These are phyloP conservation scores for Polytrichum commune DNA, from an alignment of 225 moss, liverwort and hornwort genomes.

Conservation along the genomic window DNA sequence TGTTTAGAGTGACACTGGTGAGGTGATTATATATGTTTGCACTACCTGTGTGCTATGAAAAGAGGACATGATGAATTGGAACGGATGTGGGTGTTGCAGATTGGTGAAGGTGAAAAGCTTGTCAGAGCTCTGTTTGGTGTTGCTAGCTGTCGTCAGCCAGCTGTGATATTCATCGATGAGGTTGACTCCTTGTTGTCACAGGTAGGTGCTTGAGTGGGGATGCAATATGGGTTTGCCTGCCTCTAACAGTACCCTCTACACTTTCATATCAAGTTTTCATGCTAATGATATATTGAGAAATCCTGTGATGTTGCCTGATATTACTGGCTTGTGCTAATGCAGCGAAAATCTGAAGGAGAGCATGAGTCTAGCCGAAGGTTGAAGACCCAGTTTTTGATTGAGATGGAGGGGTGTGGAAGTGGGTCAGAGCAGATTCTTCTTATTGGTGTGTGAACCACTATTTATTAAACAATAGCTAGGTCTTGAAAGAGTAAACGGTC, in stretches of 20 bases:
- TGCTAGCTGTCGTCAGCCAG: constrained; percentile 97
- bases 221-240: neutral
- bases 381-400: constrained; percentile 97
- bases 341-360: constrained; percentile 97
- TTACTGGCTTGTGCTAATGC: constrained; percentile 18
- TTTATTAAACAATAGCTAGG: too few species aligned
- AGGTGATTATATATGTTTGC: too few species aligned
- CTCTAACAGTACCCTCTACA: neutral
- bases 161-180: constrained; percentile 99
- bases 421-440: constrained; percentile 89
- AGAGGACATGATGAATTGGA: too few species aligned
- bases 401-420: constrained; percentile 99
- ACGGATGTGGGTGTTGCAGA: constrained; percentile 33
- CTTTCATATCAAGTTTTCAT: neutral
- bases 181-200: constrained; percentile 96
- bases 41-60: too few species aligned
- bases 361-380: constrained; percentile 90
- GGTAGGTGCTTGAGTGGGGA: constrained; percentile 28
- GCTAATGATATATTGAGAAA: neutral
- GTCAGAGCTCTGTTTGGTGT: constrained; percentile 97
- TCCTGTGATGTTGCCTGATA: neutral
- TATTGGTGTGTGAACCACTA: constrained; percentile 48
- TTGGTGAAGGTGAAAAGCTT: constrained; percentile 98
- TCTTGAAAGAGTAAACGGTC: too few species aligned
- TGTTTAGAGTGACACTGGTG: too few species aligned